Conservation (phyloP, 2,329 filamentous ascomycete genomes). For the Aureobasidium pullulans region DNA sequence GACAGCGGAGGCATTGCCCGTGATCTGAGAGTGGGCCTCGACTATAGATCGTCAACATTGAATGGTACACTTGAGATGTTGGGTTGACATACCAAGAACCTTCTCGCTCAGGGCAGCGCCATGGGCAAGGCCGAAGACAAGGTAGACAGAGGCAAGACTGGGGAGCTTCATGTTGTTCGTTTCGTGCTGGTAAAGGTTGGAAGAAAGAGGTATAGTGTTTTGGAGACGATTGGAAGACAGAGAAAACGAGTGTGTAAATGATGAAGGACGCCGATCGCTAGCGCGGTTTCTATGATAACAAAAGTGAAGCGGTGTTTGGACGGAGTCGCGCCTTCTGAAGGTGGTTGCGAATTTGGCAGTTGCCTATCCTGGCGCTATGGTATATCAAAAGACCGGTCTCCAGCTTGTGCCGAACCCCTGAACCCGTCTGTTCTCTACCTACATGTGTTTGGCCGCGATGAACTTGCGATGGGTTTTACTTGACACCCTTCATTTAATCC, state of each 20-base stretch:
- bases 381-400: neutral
- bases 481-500: no score
- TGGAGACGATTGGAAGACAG: neutral
- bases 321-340: neutral
- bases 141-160: neutral
- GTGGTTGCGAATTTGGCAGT: neutral
- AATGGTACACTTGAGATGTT: neutral
- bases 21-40: slow-evolving; percentile 6
- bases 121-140: neutral
- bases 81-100: neutral
- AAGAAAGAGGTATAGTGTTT: neutral
- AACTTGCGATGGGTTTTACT: no score
- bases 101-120: neutral
- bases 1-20: slow-evolving; percentile 21
- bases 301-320: neutral
- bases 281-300: neutral
- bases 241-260: neutral
- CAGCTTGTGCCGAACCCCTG: neutral
- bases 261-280: neutral
- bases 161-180: neutral
- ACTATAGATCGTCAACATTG: neutral
- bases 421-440: no score
- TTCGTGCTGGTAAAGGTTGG: neutral
- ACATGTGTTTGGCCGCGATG: no score
- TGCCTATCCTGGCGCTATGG: neutral